Evolutionary conservation across 768 basidiomycete genomes (phyloP).

Genomic region (Suillus bovinus): DNA sequence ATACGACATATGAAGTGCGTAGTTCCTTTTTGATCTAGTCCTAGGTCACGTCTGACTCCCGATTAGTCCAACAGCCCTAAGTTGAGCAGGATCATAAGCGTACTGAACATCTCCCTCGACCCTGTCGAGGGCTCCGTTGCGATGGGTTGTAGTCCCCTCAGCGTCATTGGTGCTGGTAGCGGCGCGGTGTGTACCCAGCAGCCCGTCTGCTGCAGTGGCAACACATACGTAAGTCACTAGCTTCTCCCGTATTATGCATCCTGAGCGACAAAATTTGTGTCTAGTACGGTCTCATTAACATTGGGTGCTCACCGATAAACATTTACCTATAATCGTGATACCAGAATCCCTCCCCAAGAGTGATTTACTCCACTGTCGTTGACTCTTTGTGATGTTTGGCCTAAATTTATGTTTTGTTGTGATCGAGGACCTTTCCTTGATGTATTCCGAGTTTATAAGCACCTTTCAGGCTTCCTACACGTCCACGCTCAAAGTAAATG

Average conservation of each 20-base stretch:
- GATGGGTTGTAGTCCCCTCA: slow-evolving; percentile 8
- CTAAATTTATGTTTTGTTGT: background rate
- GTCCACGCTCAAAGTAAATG: too few species aligned
- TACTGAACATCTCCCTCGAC: background rate
- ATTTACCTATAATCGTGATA: slow-evolving; percentile 1
- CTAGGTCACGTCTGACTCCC: background rate
- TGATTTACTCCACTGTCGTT: background rate
- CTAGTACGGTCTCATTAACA: slow-evolving; percentile 3
- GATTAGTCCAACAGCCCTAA: background rate
- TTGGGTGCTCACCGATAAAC: slow-evolving; percentile 1
- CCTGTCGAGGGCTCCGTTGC: background rate
- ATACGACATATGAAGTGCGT: slow-evolving; percentile 24
- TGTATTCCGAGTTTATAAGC: too few species aligned
- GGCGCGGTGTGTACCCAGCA: slow-evolving; percentile 9
- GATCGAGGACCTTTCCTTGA: background rate
- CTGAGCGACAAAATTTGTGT: background rate
- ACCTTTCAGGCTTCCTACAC: too few species aligned
- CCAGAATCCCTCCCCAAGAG: too few species aligned
- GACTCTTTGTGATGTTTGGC: background rate
- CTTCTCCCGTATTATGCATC: background rate
- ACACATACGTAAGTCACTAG: slow-evolving; percentile 8
- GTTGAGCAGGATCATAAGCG: background rate
- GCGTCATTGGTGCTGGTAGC: slow-evolving; percentile 6
- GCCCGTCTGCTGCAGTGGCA: slow-evolving; percentile 12
- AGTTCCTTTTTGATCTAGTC: background rate